These are phyloP conservation scores for Hypoxylon rubiginosum DNA, from an alignment of 2,329 filamentous ascomycete genomes.

Conservation along the genomic window DNA sequence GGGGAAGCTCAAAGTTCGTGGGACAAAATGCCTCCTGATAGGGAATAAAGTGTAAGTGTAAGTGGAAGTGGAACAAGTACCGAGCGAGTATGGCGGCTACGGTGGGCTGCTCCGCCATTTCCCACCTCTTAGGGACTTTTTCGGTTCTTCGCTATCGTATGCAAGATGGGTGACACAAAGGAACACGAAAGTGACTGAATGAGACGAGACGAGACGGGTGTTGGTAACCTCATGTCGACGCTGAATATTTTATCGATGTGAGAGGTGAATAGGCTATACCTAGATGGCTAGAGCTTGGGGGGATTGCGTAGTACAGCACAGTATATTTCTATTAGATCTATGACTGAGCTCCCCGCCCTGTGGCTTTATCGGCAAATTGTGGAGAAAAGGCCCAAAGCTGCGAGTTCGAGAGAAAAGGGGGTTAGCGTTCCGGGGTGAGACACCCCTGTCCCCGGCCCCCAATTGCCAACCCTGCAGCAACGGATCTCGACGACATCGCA, in stretches of 20 bases:
- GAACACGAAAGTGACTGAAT: constrained; percentile 11
- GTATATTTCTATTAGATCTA: constrained; percentile 16
- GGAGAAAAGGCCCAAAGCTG: background rate
- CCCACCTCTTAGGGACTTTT: constrained; percentile 23
- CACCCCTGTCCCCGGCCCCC: constrained; percentile 18
- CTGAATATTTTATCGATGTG: background rate
- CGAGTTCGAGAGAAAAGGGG: constrained; percentile 9
- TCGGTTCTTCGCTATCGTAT: constrained; percentile 21
- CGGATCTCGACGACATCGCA: constrained; percentile 39
- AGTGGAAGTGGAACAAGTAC: background rate
- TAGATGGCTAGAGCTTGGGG: background rate
- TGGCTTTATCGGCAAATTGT: constrained; percentile 29
- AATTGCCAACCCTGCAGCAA: constrained; percentile 24
- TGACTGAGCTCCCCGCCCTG: constrained; percentile 25
- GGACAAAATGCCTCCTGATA: constrained; percentile 17
- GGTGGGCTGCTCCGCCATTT: constrained; percentile 34
- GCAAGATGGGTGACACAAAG: constrained; percentile 31
- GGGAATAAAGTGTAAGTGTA: constrained; percentile 21
- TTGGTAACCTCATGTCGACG: background rate
- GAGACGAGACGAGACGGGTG: constrained; percentile 24
- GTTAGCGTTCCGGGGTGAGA: constrained; percentile 21
- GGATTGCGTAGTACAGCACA: background rate
- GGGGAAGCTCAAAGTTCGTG: background rate
- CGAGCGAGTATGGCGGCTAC: background rate
- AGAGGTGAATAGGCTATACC: background rate